Percentiles rank a stretch among this genome's conserved stretches.
These are phyloP conservation scores for Sarocladium oryzae DNA, from an alignment of 2,329 filamentous ascomycete species.

Conservation along the genomic window DNA sequence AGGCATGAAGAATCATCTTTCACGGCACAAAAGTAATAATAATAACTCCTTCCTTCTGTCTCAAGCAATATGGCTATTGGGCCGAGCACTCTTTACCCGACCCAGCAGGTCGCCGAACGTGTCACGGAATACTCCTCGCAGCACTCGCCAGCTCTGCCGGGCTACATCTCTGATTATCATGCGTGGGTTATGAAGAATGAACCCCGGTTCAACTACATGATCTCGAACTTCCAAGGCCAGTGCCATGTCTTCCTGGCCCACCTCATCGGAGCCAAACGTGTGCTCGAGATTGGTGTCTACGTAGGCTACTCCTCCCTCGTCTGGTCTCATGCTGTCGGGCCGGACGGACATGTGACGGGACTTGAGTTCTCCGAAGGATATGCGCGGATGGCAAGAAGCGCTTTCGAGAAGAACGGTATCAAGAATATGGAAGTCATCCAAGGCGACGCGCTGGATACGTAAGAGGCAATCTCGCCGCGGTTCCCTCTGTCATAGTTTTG, in stretches of 20 bases:
- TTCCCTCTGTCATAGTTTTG: not conserved
- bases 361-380: slow-evolving; percentile 41
- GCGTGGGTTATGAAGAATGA: slow-evolving; percentile 19
- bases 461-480: slow-evolving; percentile 13
- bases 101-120: slow-evolving; percentile 30
- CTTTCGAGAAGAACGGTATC: slow-evolving; percentile 31
- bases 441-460: slow-evolving; percentile 42
- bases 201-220: slow-evolving; percentile 29
- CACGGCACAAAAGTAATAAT: no score
- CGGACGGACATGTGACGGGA: slow-evolving; percentile 34
- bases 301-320: slow-evolving; percentile 42
- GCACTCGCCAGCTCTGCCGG: slow-evolving; percentile 36
- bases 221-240: slow-evolving; percentile 35
- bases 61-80: slow-evolving; percentile 39
- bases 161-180: slow-evolving; percentile 36
- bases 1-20: no score
- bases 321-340: slow-evolving; percentile 40
- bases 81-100: slow-evolving; percentile 34
- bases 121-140: slow-evolving; percentile 36
- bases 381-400: slow-evolving; percentile 32
- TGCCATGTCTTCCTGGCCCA: slow-evolving; percentile 34
- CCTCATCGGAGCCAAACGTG: slow-evolving; percentile 34
- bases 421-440: slow-evolving; percentile 40
- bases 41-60: no score
- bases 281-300: slow-evolving; percentile 44